Conservation (phyloP, 495 filamentous ascomycete genomes). For the Chlorociboria aeruginascens region DNA sequence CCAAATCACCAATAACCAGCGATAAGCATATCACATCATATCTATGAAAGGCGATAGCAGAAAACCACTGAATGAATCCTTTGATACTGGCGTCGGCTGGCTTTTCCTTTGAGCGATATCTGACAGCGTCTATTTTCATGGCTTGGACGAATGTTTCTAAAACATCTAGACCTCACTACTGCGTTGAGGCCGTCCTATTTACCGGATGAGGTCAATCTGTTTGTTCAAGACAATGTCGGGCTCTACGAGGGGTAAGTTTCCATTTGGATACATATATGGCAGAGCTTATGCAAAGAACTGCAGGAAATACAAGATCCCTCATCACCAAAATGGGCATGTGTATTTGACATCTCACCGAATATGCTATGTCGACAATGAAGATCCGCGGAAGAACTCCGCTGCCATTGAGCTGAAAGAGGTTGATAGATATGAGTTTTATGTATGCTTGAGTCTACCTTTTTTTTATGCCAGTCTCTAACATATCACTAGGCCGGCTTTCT, state of each 20-base stretch:
- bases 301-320: conserved; percentile 91
- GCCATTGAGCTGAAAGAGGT: conserved; percentile 83
- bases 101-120: not conserved
- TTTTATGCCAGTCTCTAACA: conserved; percentile 7
- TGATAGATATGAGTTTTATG: conserved; percentile 84
- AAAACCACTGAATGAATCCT: not conserved
- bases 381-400: conserved; percentile 75
- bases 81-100: not conserved
- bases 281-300: conserved; percentile 1
- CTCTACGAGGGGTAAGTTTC: conserved; percentile 84
- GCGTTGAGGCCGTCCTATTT: conserved; percentile 83
- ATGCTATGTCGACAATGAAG: conserved; percentile 85
- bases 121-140: conserved; percentile 2
- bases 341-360: conserved; percentile 92
- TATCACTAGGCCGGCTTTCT: conserved; percentile 68
- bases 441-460: conserved; percentile 23
- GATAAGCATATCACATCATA: not conserved
- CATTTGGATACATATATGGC: not conserved
- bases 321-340: conserved; percentile 87
- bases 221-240: conserved; percentile 94
- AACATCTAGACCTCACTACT: conserved; percentile 86
- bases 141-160: conserved; percentile 86
- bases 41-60: not conserved
- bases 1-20: not conserved
- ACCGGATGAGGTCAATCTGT: conserved; percentile 81